A percentile compares a stretch with the other conserved stretches of the same genome.
Conservation (phyloP, 2,329 filamentous ascomycete species). For the Seiridium cupressi region DNA sequence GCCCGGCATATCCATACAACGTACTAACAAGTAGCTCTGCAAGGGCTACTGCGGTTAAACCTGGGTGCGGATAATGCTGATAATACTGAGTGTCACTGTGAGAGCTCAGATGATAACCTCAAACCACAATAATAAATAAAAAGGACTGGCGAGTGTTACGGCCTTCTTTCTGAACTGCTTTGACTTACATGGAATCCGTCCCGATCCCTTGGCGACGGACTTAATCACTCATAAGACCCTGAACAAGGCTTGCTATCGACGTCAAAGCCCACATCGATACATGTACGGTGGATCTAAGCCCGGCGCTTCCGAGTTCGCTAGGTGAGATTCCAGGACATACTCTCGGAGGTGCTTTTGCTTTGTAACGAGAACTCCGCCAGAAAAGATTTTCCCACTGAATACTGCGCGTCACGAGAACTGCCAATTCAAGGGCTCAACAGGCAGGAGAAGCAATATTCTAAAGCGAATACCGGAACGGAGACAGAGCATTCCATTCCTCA, state of each 20-base stretch:
- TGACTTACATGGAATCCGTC: slow-evolving; percentile 1
- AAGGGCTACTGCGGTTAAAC: too few species aligned
- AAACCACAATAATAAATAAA: too few species aligned
- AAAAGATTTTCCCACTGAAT: background rate
- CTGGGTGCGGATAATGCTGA: too few species aligned
- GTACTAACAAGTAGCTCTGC: too few species aligned
- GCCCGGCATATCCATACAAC: background rate
- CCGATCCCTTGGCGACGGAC: background rate
- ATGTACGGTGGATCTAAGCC: slow-evolving; percentile 7
- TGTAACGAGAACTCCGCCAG: background rate
- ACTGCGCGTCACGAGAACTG: background rate
- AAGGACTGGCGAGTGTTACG: background rate
- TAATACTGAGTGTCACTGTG: too few species aligned
- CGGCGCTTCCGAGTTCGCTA: slow-evolving; percentile 9
- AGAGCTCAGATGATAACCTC: too few species aligned
- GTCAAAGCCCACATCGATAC: slow-evolving; percentile 6
- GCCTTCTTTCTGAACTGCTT: slow-evolving; percentile 9
- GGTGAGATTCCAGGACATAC: background rate
- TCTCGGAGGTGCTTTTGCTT: background rate
- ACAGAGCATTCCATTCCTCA: background rate
- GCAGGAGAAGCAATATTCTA: background rate
- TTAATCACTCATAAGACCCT: slow-evolving; percentile 5
- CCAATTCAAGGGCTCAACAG: background rate
- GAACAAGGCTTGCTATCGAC: slow-evolving; percentile 3
- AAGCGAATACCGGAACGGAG: background rate